phyloP scores from a whole-genome alignment of 2,329 filamentous ascomycete species.

The Aspergillus sp. region DNA sequence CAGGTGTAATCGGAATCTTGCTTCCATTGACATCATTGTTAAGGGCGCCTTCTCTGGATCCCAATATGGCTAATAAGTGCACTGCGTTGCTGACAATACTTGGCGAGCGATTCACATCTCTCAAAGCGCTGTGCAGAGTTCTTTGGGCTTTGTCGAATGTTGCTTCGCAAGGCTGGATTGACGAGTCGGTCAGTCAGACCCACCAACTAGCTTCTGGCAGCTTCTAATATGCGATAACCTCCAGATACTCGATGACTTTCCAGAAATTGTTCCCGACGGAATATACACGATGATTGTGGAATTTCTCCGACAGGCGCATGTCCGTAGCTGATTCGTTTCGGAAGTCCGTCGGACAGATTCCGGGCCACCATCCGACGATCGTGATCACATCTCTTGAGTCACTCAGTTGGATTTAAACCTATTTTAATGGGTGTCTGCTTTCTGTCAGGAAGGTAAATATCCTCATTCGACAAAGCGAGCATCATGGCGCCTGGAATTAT shows the following conservation, averaged over 20 bases:
- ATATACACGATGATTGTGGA: no score
- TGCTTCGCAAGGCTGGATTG: not conserved
- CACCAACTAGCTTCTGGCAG: not conserved
- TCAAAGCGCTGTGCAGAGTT: slow-evolving; percentile 16
- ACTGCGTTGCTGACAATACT: slow-evolving; percentile 16
- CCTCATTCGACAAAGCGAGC: no score
- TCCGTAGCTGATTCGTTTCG: no score
- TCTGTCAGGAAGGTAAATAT: no score
- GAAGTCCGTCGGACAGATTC: no score
- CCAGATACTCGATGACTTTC: no score
- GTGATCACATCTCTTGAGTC: no score
- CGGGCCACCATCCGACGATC: no score
- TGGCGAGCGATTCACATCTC: slow-evolving; percentile 14
- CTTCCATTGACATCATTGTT: not conserved
- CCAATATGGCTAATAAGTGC: slow-evolving; percentile 13
- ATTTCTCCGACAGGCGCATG: no score
- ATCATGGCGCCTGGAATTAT: not conserved
- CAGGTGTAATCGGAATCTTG: slow-evolving; percentile 14
- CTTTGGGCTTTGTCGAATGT: slow-evolving; percentile 10
- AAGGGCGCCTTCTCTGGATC: not conserved
- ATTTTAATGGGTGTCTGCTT: no score
- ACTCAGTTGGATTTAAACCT: no score
- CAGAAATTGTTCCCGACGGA: no score
- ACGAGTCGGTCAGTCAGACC: not conserved
- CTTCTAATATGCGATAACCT: not conserved